Percentiles rank a stretch among this genome's conserved stretches.
phyloP scores from a whole-genome alignment of 2,329 filamentous ascomycete genomes.

The Hypomyces perniciosus region DNA sequence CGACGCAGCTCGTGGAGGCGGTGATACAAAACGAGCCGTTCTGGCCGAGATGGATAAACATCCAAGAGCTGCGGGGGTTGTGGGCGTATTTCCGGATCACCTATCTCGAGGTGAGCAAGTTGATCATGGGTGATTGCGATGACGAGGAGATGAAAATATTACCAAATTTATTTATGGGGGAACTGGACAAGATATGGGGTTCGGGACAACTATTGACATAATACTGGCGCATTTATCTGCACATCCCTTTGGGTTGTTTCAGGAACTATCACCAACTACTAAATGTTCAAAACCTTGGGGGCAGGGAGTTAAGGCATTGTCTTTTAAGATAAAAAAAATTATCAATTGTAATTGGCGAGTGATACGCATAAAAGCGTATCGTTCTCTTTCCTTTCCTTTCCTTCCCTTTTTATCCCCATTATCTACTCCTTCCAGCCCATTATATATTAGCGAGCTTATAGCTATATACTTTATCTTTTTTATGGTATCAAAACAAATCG shows the following conservation, averaged over 20 bases:
- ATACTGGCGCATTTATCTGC: not conserved
- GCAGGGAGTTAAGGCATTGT: too few relatives aligned
- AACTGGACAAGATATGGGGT: slow-evolving; percentile 13
- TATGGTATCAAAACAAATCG: too few relatives aligned
- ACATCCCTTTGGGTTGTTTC: not conserved
- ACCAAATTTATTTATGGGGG: slow-evolving; percentile 10
- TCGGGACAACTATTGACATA: slow-evolving; percentile 5
- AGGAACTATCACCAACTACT: too few relatives aligned
- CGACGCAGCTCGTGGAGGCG: slow-evolving; percentile 13
- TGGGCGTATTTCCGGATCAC: slow-evolving; percentile 13
- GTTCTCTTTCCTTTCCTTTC: too few relatives aligned
- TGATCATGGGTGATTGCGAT: slow-evolving; percentile 6
- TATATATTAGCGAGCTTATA: too few relatives aligned
- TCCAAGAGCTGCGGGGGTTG: slow-evolving; percentile 7
- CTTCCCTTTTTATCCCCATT: too few relatives aligned
- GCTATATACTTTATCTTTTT: too few relatives aligned
- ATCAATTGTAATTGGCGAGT: too few relatives aligned
- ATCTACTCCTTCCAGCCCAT: too few relatives aligned
- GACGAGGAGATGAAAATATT: slow-evolving; percentile 4
- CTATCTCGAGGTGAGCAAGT: slow-evolving; percentile 11
- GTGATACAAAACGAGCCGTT: slow-evolving; percentile 12
- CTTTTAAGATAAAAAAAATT: too few relatives aligned
- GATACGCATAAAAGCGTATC: too few relatives aligned
- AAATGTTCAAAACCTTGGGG: too few relatives aligned
- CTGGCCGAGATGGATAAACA: slow-evolving; percentile 14